Evolutionary conservation across 2,329 filamentous ascomycete species (phyloP), one percentile per base, ranked within the genome.

Genomic region (Xylariaceae sp.): DNA sequence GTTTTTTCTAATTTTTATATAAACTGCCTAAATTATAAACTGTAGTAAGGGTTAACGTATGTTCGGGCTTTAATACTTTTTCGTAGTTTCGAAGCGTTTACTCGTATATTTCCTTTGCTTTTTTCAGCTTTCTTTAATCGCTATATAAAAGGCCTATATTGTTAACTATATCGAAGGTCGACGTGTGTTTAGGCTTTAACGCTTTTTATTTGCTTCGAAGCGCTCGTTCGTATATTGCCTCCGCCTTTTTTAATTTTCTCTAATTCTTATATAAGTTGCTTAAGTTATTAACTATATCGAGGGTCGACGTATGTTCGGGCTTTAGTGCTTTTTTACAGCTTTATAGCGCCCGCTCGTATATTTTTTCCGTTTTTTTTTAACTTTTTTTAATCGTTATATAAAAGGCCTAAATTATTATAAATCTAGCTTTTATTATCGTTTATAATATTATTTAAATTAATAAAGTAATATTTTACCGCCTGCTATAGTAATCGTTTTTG

Each of bases 191-290:
- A 10, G 30, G 43, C 35, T 46, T 40, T 5, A 19, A 11, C 5
- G 39, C 12, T 31, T 49, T 48, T 12, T 49, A 33, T 12, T 39
- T 22, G 30, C 65, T 57, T 58, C 60, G 45, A 7, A 69, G 54
- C 42, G 63, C 63, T 41, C 59, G 63, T 10, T 54, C 7, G n/a
- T 58, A 66, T 58, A 66, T 66, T 2, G 48, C 44, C 53, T 66
- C 57, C 11, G 61, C 55, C 32, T 64, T 54, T 9, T 52, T 18
- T 15, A 61, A 42, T 33, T 56, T 59, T 49, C 59, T 62, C 17
- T 42, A 22, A 19, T 42, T 22, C 7, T 14, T 12, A 30, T 43
- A 43, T n/a, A 43, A 12, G 12, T 2, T n/a, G 12, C 17, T 18
- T 43, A 43, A 30, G 41, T 43, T 42, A 30, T 42, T 11, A 2